phyloP scores from a whole-genome alignment of 768 basidiomycete species.

The Leccinum imitatum region DNA sequence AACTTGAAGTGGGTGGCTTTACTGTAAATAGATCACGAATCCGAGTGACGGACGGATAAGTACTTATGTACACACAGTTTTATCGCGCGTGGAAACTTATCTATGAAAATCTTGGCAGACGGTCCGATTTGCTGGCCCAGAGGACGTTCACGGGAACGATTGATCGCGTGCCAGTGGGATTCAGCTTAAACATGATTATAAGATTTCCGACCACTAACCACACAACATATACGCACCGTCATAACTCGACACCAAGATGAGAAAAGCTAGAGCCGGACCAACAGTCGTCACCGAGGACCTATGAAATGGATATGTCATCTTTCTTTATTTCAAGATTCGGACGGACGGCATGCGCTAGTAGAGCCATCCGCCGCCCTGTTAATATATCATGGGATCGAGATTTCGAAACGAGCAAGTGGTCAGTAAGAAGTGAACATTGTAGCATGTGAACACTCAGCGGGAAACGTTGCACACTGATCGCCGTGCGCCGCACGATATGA shows the following conservation, averaged over 20 bases:
- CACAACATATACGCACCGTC: not conserved
- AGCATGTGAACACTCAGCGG: not conserved
- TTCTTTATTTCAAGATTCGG: not conserved
- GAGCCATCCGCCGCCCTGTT: no score
- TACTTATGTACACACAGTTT: no score
- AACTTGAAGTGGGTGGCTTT: conserved; percentile 8
- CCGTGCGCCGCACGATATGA: not conserved
- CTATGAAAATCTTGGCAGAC: no score
- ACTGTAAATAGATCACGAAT: no score
- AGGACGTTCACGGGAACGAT: not conserved
- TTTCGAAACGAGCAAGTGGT: not conserved
- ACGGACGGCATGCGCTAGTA: no score
- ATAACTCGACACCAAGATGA: no score
- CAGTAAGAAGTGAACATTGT: not conserved
- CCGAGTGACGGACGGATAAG: no score
- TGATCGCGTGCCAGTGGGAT: not conserved
- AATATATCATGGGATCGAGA: not conserved
- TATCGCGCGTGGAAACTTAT: no score
- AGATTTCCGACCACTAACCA: not conserved
- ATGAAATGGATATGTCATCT: not conserved
- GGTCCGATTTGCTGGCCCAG: not conserved
- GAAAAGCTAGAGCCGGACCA: no score
- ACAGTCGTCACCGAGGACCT: not conserved
- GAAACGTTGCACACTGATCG: not conserved
- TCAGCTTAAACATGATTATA: not conserved